Conservation (phyloP, 164 flowering plant species). For the Sextonia rubra region DNA sequence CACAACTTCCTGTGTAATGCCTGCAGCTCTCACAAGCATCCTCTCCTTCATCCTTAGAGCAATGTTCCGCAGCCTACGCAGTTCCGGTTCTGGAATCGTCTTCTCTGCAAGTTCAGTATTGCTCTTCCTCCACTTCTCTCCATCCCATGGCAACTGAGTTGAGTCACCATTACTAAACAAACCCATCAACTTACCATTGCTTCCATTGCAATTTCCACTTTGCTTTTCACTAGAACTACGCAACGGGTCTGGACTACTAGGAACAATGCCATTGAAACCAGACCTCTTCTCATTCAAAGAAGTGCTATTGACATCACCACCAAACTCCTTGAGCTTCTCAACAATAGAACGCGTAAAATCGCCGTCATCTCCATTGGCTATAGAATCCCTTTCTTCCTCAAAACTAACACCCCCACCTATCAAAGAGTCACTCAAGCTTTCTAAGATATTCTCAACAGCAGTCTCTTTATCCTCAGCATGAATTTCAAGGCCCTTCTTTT, state of each 20-base stretch:
- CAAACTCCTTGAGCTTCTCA: conserved; percentile 6
- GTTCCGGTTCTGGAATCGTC: conserved; percentile 61
- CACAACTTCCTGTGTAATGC: conserved; percentile 73
- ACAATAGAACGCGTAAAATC: conserved; percentile 4
- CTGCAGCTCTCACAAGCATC: conserved; percentile 62
- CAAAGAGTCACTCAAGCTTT: conserved; percentile 2
- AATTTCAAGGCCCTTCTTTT: not conserved
- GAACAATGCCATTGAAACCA: not conserved
- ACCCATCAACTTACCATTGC: conserved; percentile 11
- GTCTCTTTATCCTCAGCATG: not conserved
- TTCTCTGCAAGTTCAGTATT: conserved; percentile 61
- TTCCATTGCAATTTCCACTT: not conserved
- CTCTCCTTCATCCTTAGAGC: conserved; percentile 76
- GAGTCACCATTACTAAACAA: conserved; percentile 15
- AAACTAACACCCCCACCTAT: not conserved
- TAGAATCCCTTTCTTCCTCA: conserved; percentile 4
- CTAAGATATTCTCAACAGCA: conserved; percentile 8
- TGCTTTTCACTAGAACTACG: not conserved
- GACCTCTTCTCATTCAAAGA: conserved; percentile 4
- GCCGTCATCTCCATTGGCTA: not conserved
- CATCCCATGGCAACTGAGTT: conserved; percentile 45
- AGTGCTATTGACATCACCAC: not conserved
- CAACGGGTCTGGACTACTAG: not conserved
- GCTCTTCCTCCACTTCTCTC: conserved; percentile 31
- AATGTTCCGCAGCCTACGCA: conserved; percentile 69